phyloP scores from a whole-genome alignment of 2,329 filamentous ascomycete genomes.

The Epichloe coenophiala region DNA sequence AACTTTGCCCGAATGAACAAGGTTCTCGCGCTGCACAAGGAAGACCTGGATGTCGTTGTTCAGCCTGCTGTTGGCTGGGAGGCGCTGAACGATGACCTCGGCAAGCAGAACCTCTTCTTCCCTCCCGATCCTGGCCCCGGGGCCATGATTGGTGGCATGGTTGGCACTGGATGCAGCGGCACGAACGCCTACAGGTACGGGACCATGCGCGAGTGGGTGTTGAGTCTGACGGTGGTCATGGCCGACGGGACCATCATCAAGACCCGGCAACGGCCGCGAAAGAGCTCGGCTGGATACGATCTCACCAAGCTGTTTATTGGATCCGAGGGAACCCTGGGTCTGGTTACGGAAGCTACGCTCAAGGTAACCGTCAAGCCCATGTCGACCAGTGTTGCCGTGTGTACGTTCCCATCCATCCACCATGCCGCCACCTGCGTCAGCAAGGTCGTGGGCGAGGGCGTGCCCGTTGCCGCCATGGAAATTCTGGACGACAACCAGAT shows the following conservation, averaged over 20 bases:
- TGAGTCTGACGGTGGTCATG: slow-evolving; percentile 74
- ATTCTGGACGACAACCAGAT: slow-evolving; percentile 90
- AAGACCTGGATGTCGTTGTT: slow-evolving; percentile 63
- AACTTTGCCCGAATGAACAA: slow-evolving; percentile 80
- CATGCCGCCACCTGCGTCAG: slow-evolving; percentile 68
- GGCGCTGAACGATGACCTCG: slow-evolving; percentile 63
- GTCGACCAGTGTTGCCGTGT: slow-evolving; percentile 68
- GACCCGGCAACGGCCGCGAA: slow-evolving; percentile 75
- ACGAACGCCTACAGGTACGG: slow-evolving; percentile 89
- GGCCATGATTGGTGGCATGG: slow-evolving; percentile 84
- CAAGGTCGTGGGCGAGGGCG: slow-evolving; percentile 63
- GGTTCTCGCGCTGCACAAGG: slow-evolving; percentile 62
- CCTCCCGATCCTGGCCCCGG: slow-evolving; percentile 84
- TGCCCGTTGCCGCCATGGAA: slow-evolving; percentile 84
- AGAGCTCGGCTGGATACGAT: slow-evolving; percentile 86
- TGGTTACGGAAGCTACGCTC: slow-evolving; percentile 82
- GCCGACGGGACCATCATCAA: slow-evolving; percentile 85
- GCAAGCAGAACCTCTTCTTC: slow-evolving; percentile 68
- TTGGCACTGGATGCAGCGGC: slow-evolving; percentile 59
- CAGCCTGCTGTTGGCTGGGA: slow-evolving; percentile 83
- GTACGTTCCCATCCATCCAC: slow-evolving; percentile 43
- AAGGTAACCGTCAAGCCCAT: slow-evolving; percentile 75
- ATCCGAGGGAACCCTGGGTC: slow-evolving; percentile 78
- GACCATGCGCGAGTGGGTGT: slow-evolving; percentile 90
- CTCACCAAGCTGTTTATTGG: slow-evolving; percentile 82